Base-by-base conservation (phyloP, 2,329 filamentous ascomycete species). In the Talaromyces marneffei region DNA sequence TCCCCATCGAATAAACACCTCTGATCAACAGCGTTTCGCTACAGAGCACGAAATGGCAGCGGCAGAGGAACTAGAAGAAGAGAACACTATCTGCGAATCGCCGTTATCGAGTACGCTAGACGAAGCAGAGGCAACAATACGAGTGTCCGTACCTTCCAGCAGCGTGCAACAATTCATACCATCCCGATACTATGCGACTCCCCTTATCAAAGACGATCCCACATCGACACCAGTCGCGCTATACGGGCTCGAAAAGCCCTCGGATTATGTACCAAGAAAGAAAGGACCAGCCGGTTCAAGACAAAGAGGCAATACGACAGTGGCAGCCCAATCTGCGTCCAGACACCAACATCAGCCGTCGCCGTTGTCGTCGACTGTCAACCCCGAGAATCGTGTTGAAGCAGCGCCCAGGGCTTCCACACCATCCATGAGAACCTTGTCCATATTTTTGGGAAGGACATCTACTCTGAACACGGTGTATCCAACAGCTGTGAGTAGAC, bases 161-260 rank as follows among this genome's bases (percentile, higher is more conserved):
- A 23, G 18, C 20, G 25, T 12, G 4, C 44, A 48, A 10, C 23
- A 18, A 10, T 29, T 40, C 27, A 33, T 48, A 9, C 46, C 37
- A 8, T 40, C 55, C 42, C 56, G 60, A 10, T 62, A 54, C 27
- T 62, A 62, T 40, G 50, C 56, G 0, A 62, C 60, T 0, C 60
- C 60, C 3, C 57, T 62, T 3, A 31, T 23, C 12, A 27, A 55
- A 18, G 48, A 40, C 39, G 60, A 62, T 31, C 37, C 48, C 1
- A 40, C 9, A 25, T 39, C 58, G 35, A 60, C 57, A 2, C 61
- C 61, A 2, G 61, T 63, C 14, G 20, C 48, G 23, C 14, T 60
- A 44, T 63, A 63, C 31, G 61, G 61, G 12, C 57, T 63, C 18
- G 61, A 63, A 23, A 44, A 63, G n/a, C 57, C 61, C 6, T 53